These are phyloP conservation scores for Lunasporangiospora selenospora DNA, from an alignment of 192 early-diverging fungal genomes.

Conservation along the genomic window DNA sequence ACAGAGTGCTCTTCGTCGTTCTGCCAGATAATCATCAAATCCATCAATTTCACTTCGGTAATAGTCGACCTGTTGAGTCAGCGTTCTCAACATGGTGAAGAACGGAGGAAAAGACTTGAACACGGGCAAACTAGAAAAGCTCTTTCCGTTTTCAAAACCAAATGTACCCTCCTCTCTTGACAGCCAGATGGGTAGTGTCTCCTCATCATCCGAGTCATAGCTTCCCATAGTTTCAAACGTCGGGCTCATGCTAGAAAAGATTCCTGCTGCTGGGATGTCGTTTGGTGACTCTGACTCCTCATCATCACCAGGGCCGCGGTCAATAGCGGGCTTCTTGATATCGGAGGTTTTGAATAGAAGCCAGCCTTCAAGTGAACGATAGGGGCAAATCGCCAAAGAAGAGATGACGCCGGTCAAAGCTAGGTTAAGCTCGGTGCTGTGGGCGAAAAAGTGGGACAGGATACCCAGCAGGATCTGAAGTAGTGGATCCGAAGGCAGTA, in stretches of 20 bases:
- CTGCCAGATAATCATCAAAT: slow-evolving; percentile 59
- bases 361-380: slow-evolving; percentile 73
- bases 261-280: background rate
- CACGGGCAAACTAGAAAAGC: slow-evolving; percentile 15
- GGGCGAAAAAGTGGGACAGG: slow-evolving; percentile 76
- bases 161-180: slow-evolving; percentile 52
- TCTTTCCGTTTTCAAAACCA: slow-evolving; percentile 48
- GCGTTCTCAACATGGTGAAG: slow-evolving; percentile 61
- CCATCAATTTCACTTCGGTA: slow-evolving; percentile 54
- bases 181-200: slow-evolving; percentile 22
- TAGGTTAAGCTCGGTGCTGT: slow-evolving; percentile 83
- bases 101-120: slow-evolving; percentile 58
- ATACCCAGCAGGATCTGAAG: slow-evolving; percentile 65
- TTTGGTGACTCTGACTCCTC: slow-evolving; percentile 6
- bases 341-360: no score
- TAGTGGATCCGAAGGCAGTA: slow-evolving; percentile 60
- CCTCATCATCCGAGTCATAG: slow-evolving; percentile 48
- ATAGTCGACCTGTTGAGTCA: slow-evolving; percentile 64
- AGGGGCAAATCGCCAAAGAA: slow-evolving; percentile 72
- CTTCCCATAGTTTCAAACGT: no score
- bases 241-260: no score
- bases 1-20: slow-evolving; percentile 55
- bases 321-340: slow-evolving; percentile 38
- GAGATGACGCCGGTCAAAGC: slow-evolving; percentile 85
- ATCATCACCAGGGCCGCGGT: slow-evolving; percentile 41